These are phyloP conservation scores for Boletales sp. DNA, from an alignment of 768 basidiomycete genomes.

Conservation along the genomic window DNA sequence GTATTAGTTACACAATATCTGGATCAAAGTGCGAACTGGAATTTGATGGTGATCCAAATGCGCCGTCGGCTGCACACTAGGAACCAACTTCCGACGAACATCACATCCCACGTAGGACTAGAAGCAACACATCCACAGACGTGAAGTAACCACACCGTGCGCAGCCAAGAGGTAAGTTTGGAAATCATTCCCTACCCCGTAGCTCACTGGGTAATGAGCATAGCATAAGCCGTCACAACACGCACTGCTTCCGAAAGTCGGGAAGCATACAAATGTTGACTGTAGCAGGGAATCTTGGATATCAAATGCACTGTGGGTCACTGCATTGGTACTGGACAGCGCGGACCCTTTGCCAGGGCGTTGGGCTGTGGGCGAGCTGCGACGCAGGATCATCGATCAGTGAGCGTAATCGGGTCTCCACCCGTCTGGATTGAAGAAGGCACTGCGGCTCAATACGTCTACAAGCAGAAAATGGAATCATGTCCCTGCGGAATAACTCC, in stretches of 20 bases:
- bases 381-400: slow-evolving; percentile 14
- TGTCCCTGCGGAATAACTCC: slow-evolving; percentile 14
- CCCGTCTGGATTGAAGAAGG: slow-evolving; percentile 22
- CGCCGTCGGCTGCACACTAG: slow-evolving; percentile 2
- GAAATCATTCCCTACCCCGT: not conserved
- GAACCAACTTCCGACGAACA: not conserved
- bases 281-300: slow-evolving; percentile 2
- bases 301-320: not conserved
- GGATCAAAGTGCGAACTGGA: slow-evolving; percentile 7
- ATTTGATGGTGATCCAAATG: slow-evolving; percentile 12
- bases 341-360: slow-evolving; percentile 10
- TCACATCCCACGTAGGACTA: slow-evolving; percentile 8
- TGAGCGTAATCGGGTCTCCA: slow-evolving; percentile 17
- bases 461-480: slow-evolving; percentile 20
- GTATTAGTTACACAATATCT: slow-evolving; percentile 1
- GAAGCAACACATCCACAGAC: slow-evolving; percentile 4
- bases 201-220: slow-evolving; percentile 5
- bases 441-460: slow-evolving; percentile 21
- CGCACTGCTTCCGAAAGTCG: slow-evolving; percentile 7
- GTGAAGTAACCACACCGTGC: slow-evolving; percentile 9
- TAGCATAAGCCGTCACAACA: slow-evolving; percentile 7
- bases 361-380: slow-evolving; percentile 23
- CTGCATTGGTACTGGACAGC: slow-evolving; percentile 3
- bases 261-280: not conserved
- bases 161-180: slow-evolving; percentile 3